Evolutionary conservation across 2,329 filamentous ascomycete species (phyloP), one percentile per base, ranked within the genome.

Genomic region (Chaetomiaceae sp.): DNA sequence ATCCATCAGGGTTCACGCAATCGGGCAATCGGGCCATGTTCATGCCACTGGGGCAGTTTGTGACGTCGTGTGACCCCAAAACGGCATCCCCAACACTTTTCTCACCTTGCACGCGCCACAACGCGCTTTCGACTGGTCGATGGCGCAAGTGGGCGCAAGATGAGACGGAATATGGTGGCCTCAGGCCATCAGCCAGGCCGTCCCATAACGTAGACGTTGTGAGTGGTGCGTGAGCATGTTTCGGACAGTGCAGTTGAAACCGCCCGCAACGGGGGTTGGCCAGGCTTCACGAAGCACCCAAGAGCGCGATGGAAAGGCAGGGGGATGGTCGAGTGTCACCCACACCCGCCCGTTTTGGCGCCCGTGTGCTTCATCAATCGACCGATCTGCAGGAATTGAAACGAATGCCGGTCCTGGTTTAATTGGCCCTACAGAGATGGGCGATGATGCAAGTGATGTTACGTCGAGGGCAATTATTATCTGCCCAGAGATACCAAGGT

Each of bases 241-340:
- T 56, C 54, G 54, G 44, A n/a, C 48, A 42, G 45, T 30, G 41
- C 48, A 33, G 40, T 42, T 56, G 55, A 56, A 56, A 56, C 55
- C 39, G 20, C 39, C 35, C 37, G 31, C 25, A 30, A 27, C 47
- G 51, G 51, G 42, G 54, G 23, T 49, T 34, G 21, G 39, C 45
- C 45, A 45, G 41, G 12, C 13, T 13, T 33, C 8, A 33, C 30
- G 10, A n/a, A 12, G 12, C 25, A 27, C 5, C 12, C 6, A 27
- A 27, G 5, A 27, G 25, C 5, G 5, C 6, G 14, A 13, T 33
- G 37, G 25, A 21, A 25, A 30, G 23, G 27, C 35, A 43, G 33
- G 35, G n/a, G 46, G 12, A 33, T 8, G 10, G 30, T 37, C 43
- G 42, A 51, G 50, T 54, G 48, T 25, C 45, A 54, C 54, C 53